Percentiles rank a stretch among this genome's conserved stretches.
Conservation (phyloP, 306 rosid genomes). For the Senna siamea region DNA sequence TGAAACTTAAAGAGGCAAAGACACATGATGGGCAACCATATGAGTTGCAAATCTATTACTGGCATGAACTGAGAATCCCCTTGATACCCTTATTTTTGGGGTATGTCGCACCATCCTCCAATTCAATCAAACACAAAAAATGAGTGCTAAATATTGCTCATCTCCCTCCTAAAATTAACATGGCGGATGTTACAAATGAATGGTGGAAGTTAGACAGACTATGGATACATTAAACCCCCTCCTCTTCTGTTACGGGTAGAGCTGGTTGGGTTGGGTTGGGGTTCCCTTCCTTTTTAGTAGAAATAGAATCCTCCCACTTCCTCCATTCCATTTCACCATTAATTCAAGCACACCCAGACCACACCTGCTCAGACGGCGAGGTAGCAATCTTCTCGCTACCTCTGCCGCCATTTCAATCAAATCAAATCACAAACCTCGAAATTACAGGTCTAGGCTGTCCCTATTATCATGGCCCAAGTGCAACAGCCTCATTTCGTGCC, state of each 20-base stretch:
- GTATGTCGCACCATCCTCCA: conserved; percentile 31
- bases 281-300: neutral
- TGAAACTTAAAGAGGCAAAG: neutral
- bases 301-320: no score
- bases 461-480: conserved; percentile 13
- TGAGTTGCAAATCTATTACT: neutral
- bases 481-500: neutral
- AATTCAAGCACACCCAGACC: neutral
- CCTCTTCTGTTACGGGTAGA: no score
- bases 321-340: no score
- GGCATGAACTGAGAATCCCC: no score
- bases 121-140: conserved; percentile 22
- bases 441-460: no score
- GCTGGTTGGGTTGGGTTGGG: neutral
- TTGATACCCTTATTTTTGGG: conserved; percentile 1
- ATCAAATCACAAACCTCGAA: no score
- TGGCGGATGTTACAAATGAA: conserved; percentile 56
- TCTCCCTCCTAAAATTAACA: conserved; percentile 43
- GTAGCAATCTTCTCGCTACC: conserved; percentile 36
- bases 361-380: conserved; percentile 19
- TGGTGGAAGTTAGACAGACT: conserved; percentile 36
- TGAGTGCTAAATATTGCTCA: conserved; percentile 34
- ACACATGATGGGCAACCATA: neutral
- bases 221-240: no score
- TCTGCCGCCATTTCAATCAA: conserved; percentile 17